Conservation (phyloP, 768 basidiomycete genomes). For the Panus rudis region DNA sequence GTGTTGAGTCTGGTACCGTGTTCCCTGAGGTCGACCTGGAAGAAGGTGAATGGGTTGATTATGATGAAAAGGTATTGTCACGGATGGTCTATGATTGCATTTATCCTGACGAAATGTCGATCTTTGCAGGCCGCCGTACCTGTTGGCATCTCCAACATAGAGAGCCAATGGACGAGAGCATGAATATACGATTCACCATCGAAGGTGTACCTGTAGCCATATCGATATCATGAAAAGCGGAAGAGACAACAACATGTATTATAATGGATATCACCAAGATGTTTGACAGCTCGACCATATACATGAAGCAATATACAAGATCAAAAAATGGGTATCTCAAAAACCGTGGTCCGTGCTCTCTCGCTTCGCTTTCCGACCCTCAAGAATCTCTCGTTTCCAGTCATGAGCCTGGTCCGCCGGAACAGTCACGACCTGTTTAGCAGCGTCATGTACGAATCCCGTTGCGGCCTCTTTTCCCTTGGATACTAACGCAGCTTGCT, state of each 20-base stretch:
- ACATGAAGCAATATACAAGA: neutral
- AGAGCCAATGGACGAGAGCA: constrained; percentile 63
- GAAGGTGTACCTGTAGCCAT: neutral
- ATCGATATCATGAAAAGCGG: neutral
- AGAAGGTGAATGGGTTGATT: constrained; percentile 77
- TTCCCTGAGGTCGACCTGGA: constrained; percentile 64
- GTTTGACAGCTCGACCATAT: neutral
- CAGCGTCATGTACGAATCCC: neutral
- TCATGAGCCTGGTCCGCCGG: constrained; percentile 1
- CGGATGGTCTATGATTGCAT: neutral
- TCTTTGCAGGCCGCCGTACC: constrained; percentile 45
- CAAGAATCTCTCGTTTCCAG: constrained; percentile 30
- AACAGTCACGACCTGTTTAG: constrained; percentile 22
- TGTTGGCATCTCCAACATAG: constrained; percentile 64
- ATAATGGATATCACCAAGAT: neutral
- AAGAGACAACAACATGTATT: neutral
- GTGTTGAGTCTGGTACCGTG: constrained; percentile 42
- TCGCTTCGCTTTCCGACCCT: constrained; percentile 16
- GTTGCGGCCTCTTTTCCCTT: constrained; percentile 25
- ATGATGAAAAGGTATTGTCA: constrained; percentile 74
- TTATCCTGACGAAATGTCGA: constrained; percentile 5
- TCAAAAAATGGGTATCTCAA: neutral
- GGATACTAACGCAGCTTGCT: constrained; percentile 24
- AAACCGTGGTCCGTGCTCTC: neutral
- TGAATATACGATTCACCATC: constrained; percentile 19